These are phyloP conservation scores for Pyrus communis DNA, from an alignment of 306 rosid species.

Conservation along the genomic window DNA sequence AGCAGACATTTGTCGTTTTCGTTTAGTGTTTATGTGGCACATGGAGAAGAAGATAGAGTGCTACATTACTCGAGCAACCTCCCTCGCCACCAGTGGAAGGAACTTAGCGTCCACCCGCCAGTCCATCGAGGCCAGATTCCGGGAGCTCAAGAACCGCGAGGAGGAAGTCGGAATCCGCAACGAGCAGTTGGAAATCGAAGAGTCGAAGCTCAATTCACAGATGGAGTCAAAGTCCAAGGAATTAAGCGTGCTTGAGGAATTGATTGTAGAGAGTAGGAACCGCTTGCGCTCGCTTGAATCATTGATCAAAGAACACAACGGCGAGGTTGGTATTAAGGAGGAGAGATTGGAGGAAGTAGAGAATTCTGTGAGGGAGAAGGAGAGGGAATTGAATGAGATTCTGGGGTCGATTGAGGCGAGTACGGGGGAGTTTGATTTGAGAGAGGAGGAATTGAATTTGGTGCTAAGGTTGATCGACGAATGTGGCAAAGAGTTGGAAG, in stretches of 20 bases:
- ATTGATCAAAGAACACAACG: neutral
- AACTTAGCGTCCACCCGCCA: slow-evolving; percentile 24
- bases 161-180: neutral
- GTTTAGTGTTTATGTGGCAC: neutral
- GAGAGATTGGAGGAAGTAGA: neutral
- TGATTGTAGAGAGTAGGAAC: neutral
- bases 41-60: slow-evolving; percentile 17
- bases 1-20: neutral
- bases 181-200: neutral
- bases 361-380: neutral
- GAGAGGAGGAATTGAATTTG: neutral
- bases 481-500: neutral
- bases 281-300: neutral
- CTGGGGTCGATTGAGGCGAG: neutral
- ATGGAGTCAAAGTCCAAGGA: neutral
- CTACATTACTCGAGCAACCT: no score
- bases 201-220: neutral
- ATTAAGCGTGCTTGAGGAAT: neutral
- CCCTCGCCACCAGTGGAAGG: slow-evolving; percentile 32
- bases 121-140: neutral
- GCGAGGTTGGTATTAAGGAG: neutral
- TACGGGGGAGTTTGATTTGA: neutral
- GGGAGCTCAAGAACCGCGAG: neutral
- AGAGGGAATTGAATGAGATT: neutral
- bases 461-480: neutral